Evolutionary conservation across 208 protist genomes (phyloP), one percentile per base, ranked within the genome.

Genomic region (Trypanosomatidae sp.): DNA sequence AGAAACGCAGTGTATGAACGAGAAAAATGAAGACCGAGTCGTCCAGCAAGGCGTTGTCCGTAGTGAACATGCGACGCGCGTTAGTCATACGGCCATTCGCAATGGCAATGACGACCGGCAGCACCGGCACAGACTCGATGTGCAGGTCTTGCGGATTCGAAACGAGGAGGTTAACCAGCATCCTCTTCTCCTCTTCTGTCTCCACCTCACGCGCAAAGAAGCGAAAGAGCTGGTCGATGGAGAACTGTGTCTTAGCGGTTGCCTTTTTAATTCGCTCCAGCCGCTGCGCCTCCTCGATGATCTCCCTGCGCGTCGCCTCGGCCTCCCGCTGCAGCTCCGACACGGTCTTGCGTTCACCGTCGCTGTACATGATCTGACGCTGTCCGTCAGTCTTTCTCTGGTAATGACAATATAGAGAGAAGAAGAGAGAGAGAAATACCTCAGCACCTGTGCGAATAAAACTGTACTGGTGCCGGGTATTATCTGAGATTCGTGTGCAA

Each of bases 321-420:
- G 90, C 89, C 73, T 89, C 87, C 5, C 92, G 85, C 69, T 91
- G 87, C 58, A 95, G 80, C 82, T 95, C 89, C 60, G 90, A 95
- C 53, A 96, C 79, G 12, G 92, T 96, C 79, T 96, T 92, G 1
- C 88, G 80, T 33, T 92, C 79, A 19, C 92, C 92, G 81, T 96
- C 90, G 65, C 90, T 92, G 73, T 96, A 96, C 92, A 96, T 96
- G 60, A 15, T 53, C 25, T 19, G 7, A 47, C 13, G 15, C 64
- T 22, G 44, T 41, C 28, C 6, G 15, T 8, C 1, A 8, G 46
- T n/a, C 44, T 64, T 22, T 44, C 53, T 30, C 10, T 15, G 53
- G 53, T 59, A 25, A 59, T 59, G 3, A 10, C 25, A 33, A 30
- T 39, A 39, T 39, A 39, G 36, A 39, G 3, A 9, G 58, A 8